phyloP scores from a whole-genome alignment of 495 filamentous ascomycete genomes.

The Neurospora sp. region DNA sequence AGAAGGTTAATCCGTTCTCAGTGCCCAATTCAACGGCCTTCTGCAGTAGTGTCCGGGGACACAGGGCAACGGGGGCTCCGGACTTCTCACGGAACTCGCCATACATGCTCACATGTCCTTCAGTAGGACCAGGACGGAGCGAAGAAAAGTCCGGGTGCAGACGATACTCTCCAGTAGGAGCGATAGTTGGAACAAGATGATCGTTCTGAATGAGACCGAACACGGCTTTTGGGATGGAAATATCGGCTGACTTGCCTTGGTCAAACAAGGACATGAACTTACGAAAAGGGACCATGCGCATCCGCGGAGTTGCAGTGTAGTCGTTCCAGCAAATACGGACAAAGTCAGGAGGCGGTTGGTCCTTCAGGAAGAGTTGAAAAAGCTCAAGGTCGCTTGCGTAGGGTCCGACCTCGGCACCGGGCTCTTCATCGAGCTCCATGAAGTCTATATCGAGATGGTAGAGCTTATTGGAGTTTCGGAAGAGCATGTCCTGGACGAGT shows the following conservation, averaged over 20 bases:
- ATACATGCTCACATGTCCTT: constrained; percentile 50
- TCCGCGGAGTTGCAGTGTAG: constrained; percentile 59
- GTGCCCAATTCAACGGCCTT: constrained; percentile 39
- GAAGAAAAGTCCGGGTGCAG: constrained; percentile 52
- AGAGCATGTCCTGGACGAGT: constrained; percentile 51
- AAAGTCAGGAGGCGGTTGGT: constrained; percentile 57
- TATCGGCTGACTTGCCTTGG: constrained; percentile 35
- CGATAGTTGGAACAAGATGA: constrained; percentile 29
- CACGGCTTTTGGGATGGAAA: constrained; percentile 46
- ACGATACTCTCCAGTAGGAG: constrained; percentile 47
- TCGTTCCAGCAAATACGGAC: constrained; percentile 74
- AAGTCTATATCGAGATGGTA: constrained; percentile 48
- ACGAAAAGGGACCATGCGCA: constrained; percentile 58
- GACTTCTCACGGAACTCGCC: constrained; percentile 47
- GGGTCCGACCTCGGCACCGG: constrained; percentile 3
- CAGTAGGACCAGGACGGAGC: constrained; percentile 43
- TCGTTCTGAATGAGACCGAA: constrained; percentile 54
- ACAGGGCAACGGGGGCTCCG: constrained; percentile 34
- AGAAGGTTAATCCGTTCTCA: constrained; percentile 39
- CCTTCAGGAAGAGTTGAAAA: constrained; percentile 48
- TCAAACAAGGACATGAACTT: constrained; percentile 51
- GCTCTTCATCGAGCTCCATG: constrained; percentile 19
- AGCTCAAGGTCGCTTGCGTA: constrained; percentile 30
- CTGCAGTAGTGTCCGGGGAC: constrained; percentile 50
- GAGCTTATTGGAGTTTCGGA: constrained; percentile 59